Conservation (phyloP, 345 rosid species). For the Pistacia vera region DNA sequence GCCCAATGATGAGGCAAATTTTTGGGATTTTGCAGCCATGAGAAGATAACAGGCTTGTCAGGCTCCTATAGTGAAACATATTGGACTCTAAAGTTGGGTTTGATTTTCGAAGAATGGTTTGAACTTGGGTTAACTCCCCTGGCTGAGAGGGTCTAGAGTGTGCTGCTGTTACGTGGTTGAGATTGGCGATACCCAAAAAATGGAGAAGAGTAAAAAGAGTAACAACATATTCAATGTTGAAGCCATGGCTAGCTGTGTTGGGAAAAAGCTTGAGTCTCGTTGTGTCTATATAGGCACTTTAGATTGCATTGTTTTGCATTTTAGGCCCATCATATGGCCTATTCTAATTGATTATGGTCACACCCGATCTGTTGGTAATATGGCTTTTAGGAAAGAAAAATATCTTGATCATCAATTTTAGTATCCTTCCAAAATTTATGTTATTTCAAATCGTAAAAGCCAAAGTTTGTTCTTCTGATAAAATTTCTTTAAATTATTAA, state of each 20-base stretch:
- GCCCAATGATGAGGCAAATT: slow-evolving; percentile 13
- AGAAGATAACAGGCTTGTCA: slow-evolving; percentile 24
- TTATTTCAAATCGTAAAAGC: too few species aligned
- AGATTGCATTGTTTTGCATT: too few species aligned
- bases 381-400: too few species aligned
- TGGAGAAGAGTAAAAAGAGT: slow-evolving; percentile 12
- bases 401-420: too few species aligned
- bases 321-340: too few species aligned
- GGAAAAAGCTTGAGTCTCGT: background rate
- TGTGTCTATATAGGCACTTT: too few species aligned
- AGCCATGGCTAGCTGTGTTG: background rate
- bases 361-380: too few species aligned
- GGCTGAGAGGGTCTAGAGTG: slow-evolving; percentile 35
- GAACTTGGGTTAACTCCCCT: slow-evolving; percentile 25
- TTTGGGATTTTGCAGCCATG: slow-evolving; percentile 7
- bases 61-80: slow-evolving; percentile 42
- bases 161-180: slow-evolving; percentile 1
- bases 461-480: too few species aligned
- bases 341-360: too few species aligned
- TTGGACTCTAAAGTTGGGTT: slow-evolving; percentile 27
- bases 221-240: background rate
- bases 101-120: slow-evolving; percentile 19
- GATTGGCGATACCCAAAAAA: background rate
- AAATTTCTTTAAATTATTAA: too few species aligned
- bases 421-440: too few species aligned